These are phyloP conservation scores for Halophytophthora batemanensis DNA, from an alignment of 352 stramenopile genomes.

Conservation along the genomic window DNA sequence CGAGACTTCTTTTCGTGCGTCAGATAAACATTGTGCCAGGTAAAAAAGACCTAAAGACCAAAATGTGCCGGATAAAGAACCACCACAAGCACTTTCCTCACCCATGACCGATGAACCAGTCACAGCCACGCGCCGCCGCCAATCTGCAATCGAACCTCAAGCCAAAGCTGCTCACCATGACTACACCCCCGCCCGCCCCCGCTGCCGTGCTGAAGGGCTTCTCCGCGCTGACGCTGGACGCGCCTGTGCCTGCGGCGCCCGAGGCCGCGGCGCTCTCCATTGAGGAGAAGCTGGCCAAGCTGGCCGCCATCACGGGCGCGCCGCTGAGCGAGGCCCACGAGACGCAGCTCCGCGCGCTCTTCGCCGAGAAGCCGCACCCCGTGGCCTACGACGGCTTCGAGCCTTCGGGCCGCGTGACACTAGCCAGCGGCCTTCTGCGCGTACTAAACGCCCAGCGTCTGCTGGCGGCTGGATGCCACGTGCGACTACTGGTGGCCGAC, in stretches of 20 bases:
- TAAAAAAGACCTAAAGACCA: too few relatives aligned
- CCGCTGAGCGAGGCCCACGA: slow-evolving; percentile 42
- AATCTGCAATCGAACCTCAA: slow-evolving; percentile 12
- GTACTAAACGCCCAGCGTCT: slow-evolving; percentile 94
- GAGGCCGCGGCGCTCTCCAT: slow-evolving; percentile 35
- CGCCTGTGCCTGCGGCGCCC: slow-evolving; percentile 20
- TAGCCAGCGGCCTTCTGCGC: slow-evolving; percentile 93
- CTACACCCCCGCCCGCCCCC: slow-evolving; percentile 40
- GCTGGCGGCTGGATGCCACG: slow-evolving; percentile 90
- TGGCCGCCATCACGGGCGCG: slow-evolving; percentile 54
- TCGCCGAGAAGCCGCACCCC: slow-evolving; percentile 81
- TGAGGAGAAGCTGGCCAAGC: slow-evolving; percentile 60
- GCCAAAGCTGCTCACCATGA: slow-evolving; percentile 13
- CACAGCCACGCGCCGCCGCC: slow-evolving; percentile 3
- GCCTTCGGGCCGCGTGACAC: slow-evolving; percentile 97
- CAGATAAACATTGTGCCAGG: too few relatives aligned
- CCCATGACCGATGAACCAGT: background rate
- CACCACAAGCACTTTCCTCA: too few relatives aligned
- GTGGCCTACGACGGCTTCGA: slow-evolving; percentile 98
- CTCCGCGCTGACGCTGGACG: slow-evolving; percentile 42
- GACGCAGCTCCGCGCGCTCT: slow-evolving; percentile 72
- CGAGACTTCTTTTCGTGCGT: too few relatives aligned
- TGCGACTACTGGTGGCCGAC: slow-evolving; percentile 98
- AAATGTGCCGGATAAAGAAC: too few relatives aligned
- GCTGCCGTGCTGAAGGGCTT: slow-evolving; percentile 45